phyloP scores from a whole-genome alignment of 345 rosid species.

The Xanthoceras sorbifolium region DNA sequence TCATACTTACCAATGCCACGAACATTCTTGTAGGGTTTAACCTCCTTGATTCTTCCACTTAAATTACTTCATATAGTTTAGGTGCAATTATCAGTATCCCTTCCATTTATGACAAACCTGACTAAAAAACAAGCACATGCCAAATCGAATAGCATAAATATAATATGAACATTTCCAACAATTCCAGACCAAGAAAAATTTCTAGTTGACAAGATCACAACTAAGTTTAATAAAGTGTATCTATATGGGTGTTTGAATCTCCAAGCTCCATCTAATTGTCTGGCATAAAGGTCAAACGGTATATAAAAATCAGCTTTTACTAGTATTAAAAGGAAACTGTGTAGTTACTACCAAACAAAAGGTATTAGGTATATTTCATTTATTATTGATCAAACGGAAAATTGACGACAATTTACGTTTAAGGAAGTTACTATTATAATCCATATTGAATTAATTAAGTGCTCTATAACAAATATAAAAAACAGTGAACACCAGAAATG shows the following conservation, averaged over 20 bases:
- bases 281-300: background rate
- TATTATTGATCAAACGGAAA: background rate
- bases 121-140: background rate
- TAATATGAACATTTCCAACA: background rate
- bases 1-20: background rate
- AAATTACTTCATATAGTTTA: background rate
- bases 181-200: background rate
- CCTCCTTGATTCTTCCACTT: conserved; percentile 2
- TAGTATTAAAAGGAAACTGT: background rate
- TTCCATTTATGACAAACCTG: background rate
- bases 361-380: background rate
- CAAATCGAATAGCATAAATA: background rate
- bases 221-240: background rate
- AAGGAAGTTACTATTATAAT: background rate
- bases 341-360: background rate
- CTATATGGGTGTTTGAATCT: background rate
- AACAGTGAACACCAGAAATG: background rate
- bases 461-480: background rate
- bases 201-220: background rate
- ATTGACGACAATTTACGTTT: background rate
- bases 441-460: background rate
- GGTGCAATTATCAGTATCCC: background rate
- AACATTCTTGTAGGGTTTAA: background rate
- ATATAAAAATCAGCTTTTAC: background rate
- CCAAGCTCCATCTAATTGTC: background rate